A percentile compares a stretch with the other conserved stretches of the same genome.
Conservation (phyloP, 306 rosid genomes). For the Morella rubra region DNA sequence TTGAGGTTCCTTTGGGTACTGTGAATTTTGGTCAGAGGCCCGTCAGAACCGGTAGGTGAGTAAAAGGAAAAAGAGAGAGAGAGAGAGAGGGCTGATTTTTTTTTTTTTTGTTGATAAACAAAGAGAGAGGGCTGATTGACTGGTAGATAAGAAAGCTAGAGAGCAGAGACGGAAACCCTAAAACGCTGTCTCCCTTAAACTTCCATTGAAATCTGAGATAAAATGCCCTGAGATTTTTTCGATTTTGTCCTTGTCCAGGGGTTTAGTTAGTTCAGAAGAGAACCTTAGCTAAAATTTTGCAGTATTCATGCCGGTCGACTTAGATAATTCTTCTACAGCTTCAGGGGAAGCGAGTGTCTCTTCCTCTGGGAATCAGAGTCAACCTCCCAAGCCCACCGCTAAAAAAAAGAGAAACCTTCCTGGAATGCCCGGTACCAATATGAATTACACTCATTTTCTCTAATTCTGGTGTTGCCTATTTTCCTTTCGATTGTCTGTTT, state of each 20-base stretch:
- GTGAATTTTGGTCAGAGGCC: constrained; percentile 57
- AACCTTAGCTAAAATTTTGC: constrained; percentile 12
- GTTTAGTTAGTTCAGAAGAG: constrained; percentile 19
- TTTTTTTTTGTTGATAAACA: too few species aligned
- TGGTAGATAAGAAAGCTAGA: constrained; percentile 50
- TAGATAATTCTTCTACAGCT: constrained; percentile 70
- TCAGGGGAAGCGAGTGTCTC: constrained; percentile 88
- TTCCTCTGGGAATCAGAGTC: constrained; percentile 60
- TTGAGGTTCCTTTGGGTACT: constrained; percentile 46
- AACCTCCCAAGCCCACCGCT: constrained; percentile 47
- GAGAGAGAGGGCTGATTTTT: neutral
- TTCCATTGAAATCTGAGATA: constrained; percentile 38
- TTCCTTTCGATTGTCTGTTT: neutral
- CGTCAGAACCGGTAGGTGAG: constrained; percentile 65
- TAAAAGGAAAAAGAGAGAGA: constrained; percentile 15
- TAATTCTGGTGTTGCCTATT: neutral
- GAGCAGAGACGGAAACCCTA: constrained; percentile 35
- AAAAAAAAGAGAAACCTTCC: constrained; percentile 87
- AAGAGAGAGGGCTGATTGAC: constrained; percentile 47
- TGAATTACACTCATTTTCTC: neutral
- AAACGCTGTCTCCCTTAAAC: constrained; percentile 32
- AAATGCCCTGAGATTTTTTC: constrained; percentile 40
- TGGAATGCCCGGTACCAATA: constrained; percentile 85
- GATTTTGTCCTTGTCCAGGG: constrained; percentile 12
- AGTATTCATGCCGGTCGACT: constrained; percentile 60